Evolutionary conservation across 805 yeast species (phyloP), one percentile per base, ranked within the genome.

Genomic region (Starmerella lactis-condensi): DNA sequence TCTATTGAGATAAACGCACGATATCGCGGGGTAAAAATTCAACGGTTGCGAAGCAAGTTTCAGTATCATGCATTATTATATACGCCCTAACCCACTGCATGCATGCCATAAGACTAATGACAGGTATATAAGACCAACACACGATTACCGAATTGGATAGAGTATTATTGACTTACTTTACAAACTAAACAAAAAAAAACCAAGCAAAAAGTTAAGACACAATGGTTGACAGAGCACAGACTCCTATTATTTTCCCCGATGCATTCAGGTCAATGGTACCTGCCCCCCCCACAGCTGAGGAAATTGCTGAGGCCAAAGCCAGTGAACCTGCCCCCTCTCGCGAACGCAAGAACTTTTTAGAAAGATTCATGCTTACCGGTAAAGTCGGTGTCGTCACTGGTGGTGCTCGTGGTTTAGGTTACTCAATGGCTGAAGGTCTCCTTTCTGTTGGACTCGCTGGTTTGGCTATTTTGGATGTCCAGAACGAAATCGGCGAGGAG

Each of bases 341-440:
- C 30, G 46, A 39, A 32, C 56, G 56, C 30, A 55, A 53, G 46
- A 45, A 60, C 47, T 53, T 57, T 37, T 33, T 57, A 30, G 17
- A 29, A 38, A 44, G 47, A 33, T 70, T 69, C 56, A 59, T 72
- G 40, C 61, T 71, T 41, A 74, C 68, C 44, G 75, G 75, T 33
- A 65, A 67, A 56, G 63, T 71, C 32, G 75, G 70, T 36, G 57
- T 71, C 20, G 57, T 71, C 34, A 71, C 77, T 29, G 77, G 77
- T 27, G 77, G 76, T 25, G 71, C 75, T 31, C 70, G 77, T 23
- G 77, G 77, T 23, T 62, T 72, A 41, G 73, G 74, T 17, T 58
- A 65, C 33, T 64, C 69, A 26, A 56, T 71, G 56, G 65, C 73
- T 34, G 66, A 73, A 51, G 75, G 74, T 13, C 59, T 69, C 28